Evolutionary conservation across 2,329 filamentous ascomycete species (phyloP), one percentile per base, ranked within the genome.

Genomic region (Xylaria sp.): DNA sequence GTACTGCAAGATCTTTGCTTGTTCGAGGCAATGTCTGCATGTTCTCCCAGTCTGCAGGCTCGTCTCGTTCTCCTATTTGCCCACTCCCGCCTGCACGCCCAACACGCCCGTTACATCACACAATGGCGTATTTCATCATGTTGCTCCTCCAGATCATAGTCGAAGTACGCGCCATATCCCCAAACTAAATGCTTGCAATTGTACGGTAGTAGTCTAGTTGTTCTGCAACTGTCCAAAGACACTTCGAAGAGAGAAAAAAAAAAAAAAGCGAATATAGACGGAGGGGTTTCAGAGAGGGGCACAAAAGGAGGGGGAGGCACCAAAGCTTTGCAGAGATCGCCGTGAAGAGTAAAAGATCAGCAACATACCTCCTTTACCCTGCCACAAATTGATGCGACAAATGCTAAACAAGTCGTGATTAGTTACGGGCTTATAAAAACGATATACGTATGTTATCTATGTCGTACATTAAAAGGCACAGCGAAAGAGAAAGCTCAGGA

Each of bases 351-450:
- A 66, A 69, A 68, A 70, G 70, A 72, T 75, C 68, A 65, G 70
- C 68, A 70, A 76, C 74, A 65, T 76, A 77, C 74, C 73, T 76
- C 25, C 48, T 48, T 21, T 58, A 62, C 37, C 50, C 51, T 58
- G 55, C 18, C 40, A 62, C 37, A 44, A 40, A 65, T 53, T 55
- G 67, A 67, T 62, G 10, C 6, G 40, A 10, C 12, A 54, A n/a
- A 32, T 25, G n/a, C 50, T 16, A 40, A 44, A 40, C 2, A 40
- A 32, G 23, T 57, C 27, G 23, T 37, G 35, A 54, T 42, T 44
- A 54, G 27, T 27, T 29, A 37, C 5, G 13, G n/a, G n/a, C 12
- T 8, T 23, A 21, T 18, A 42, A 21, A 57, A 25, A 27, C 25
- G 9, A 32, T 23, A 29, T 23, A 29, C 10, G 23, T 42, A 47